A percentile compares a stretch with the other conserved stretches of the same genome.
These are phyloP conservation scores for Dactylorhiza incarnata DNA, from an alignment of 106 monocot species.

Conservation along the genomic window DNA sequence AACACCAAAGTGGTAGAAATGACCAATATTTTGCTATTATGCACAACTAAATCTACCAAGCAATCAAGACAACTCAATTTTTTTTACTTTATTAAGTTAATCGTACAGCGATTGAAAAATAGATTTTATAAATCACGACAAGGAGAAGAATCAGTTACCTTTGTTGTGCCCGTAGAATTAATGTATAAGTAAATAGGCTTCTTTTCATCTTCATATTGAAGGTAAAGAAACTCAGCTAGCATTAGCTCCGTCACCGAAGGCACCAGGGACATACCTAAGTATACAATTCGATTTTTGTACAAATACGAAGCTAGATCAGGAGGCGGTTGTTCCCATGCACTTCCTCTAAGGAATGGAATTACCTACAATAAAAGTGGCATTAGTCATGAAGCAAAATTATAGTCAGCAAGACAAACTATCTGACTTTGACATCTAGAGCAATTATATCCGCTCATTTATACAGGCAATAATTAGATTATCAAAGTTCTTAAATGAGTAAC, in stretches of 20 bases:
- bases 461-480: not conserved
- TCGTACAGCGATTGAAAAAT: not conserved
- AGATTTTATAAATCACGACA: not conserved
- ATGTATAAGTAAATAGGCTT: constrained; percentile 92
- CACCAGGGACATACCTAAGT: constrained; percentile 86
- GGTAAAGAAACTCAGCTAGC: constrained; percentile 82
- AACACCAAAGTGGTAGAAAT: not conserved
- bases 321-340: constrained; percentile 88
- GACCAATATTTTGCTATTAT: not conserved
- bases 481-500: not conserved
- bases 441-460: not conserved
- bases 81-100: not conserved
- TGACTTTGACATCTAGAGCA: not conserved
- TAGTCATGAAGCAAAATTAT: not conserved
- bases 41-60: not conserved
- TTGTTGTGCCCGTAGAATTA: constrained; percentile 90
- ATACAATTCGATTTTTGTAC: constrained; percentile 89
- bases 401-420: not conserved
- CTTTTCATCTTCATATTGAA: constrained; percentile 74
- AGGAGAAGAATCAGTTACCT: constrained; percentile 32
- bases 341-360: constrained; percentile 85
- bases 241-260: constrained; percentile 87
- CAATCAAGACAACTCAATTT: not conserved
- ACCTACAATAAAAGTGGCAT: constrained; percentile 35
- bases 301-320: constrained; percentile 89